Evolutionary conservation across 2,329 filamentous ascomycete species (phyloP).

Genomic region (Fusarium floridanum): DNA sequence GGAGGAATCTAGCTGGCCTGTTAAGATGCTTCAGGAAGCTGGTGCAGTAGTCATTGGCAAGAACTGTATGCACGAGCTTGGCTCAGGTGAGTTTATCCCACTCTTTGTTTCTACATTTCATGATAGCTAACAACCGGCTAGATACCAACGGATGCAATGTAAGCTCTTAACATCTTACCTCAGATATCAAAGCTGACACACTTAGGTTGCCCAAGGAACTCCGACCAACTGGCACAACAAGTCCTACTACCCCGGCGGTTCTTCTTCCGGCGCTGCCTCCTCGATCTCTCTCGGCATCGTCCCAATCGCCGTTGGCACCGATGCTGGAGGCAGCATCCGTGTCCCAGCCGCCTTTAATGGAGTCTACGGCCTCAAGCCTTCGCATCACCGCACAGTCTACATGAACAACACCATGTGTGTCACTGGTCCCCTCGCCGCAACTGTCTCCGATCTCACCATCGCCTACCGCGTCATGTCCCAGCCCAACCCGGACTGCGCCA

Average conservation of each 20-base stretch:
- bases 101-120: slow-evolving; percentile 18
- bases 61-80: slow-evolving; percentile 84
- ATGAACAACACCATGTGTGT: slow-evolving; percentile 70
- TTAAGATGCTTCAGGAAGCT: slow-evolving; percentile 77
- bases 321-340: slow-evolving; percentile 81
- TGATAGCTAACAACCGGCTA: slow-evolving; percentile 37
- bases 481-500: slow-evolving; percentile 73
- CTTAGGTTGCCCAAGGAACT: slow-evolving; percentile 74
- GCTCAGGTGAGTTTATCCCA: slow-evolving; percentile 66
- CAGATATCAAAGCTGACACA: slow-evolving; percentile 54
- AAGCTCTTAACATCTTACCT: slow-evolving; percentile 30
- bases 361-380: slow-evolving; percentile 84
- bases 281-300: slow-evolving; percentile 77
- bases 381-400: slow-evolving; percentile 76
- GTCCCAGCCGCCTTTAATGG: slow-evolving; percentile 83
- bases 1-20: slow-evolving; percentile 75
- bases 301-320: slow-evolving; percentile 80
- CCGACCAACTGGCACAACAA: slow-evolving; percentile 83
- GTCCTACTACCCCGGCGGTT: slow-evolving; percentile 83
- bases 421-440: slow-evolving; percentile 80
- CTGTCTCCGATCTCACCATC: slow-evolving; percentile 80
- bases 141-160: slow-evolving; percentile 88
- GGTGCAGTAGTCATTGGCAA: slow-evolving; percentile 83
- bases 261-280: slow-evolving; percentile 82
- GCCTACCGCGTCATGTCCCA: slow-evolving; percentile 86